Evolutionary conservation across 1,284 basidiomycete species (phyloP).

Genomic region (Fomitopsis betulina): DNA sequence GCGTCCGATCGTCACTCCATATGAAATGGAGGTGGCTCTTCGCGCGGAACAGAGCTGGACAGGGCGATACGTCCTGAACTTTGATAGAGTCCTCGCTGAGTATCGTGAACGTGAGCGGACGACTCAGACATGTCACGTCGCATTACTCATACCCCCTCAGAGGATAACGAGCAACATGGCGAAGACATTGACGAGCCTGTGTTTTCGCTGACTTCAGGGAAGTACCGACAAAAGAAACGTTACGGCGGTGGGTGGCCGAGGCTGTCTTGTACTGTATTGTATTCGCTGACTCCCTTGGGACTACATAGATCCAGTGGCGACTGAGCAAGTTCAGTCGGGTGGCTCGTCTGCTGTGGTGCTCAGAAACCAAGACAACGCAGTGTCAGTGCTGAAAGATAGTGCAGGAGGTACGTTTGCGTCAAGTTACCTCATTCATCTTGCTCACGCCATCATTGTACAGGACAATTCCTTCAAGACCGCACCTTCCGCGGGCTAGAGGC

Average conservation of each 20-base stretch:
- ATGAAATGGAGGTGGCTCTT: constrained; percentile 85
- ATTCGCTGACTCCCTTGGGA: neutral
- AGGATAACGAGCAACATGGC: constrained; percentile 10
- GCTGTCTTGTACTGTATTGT: neutral
- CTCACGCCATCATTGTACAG: constrained; percentile 29
- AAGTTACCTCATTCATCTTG: neutral
- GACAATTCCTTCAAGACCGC: constrained; percentile 63
- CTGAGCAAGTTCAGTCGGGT: constrained; percentile 2
- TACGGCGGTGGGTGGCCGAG: constrained; percentile 42
- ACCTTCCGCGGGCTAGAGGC: constrained; percentile 85
- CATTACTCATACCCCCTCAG: neutral
- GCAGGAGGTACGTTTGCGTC: constrained; percentile 55
- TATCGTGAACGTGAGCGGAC: constrained; percentile 11
- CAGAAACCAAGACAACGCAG: constrained; percentile 57
- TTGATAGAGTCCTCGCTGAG: constrained; percentile 62
- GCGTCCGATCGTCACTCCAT: constrained; percentile 91
- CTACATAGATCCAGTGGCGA: neutral
- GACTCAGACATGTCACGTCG: neutral
- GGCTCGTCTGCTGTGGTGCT: constrained; percentile 43
- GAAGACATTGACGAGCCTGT: constrained; percentile 63
- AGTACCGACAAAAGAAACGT: constrained; percentile 73
- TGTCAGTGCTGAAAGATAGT: constrained; percentile 57
- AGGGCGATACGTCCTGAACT: constrained; percentile 80
- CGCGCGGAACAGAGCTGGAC: constrained; percentile 68
- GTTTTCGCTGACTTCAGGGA: constrained; percentile 87